Conservation (phyloP, 2,329 filamentous ascomycete genomes). For the Verticillium klebahnii region DNA sequence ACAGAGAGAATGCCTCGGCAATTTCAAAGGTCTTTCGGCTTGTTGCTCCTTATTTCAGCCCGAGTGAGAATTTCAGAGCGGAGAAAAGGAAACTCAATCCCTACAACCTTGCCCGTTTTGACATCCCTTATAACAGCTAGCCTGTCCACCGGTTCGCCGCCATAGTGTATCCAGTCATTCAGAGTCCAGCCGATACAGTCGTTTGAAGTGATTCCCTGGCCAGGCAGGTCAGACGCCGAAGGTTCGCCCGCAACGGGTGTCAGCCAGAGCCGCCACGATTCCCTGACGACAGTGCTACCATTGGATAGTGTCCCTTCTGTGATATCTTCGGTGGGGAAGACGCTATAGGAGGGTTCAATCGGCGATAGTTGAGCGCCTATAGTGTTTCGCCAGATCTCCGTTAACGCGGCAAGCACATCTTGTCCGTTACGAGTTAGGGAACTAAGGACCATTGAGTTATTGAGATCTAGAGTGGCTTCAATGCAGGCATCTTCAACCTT, state of each 20-base stretch:
- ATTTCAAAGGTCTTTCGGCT: too few relatives aligned
- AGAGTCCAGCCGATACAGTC: slow-evolving; percentile 25
- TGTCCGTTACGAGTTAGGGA: too few relatives aligned
- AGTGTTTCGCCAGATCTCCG: too few relatives aligned
- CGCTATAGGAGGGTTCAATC: too few relatives aligned
- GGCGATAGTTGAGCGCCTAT: too few relatives aligned
- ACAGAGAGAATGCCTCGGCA: too few relatives aligned
- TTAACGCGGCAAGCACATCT: too few relatives aligned
- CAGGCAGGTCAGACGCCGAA: slow-evolving; percentile 21
- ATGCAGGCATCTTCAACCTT: too few relatives aligned
- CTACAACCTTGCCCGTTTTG: slow-evolving; percentile 16
- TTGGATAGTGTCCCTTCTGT: slow-evolving; percentile 9
- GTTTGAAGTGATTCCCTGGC: slow-evolving; percentile 12
- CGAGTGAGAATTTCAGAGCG: slow-evolving; percentile 18
- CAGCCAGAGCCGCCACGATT: slow-evolving; percentile 24
- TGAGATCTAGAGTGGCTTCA: too few relatives aligned
- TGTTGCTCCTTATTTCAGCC: not conserved
- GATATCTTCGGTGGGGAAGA: slow-evolving; percentile 5
- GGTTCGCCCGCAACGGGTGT: slow-evolving; percentile 4
- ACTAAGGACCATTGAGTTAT: too few relatives aligned
- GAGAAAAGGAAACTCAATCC: slow-evolving; percentile 28
- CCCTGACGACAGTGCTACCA: slow-evolving; percentile 1
- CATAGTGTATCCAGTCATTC: slow-evolving; percentile 30
- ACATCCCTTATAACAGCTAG: slow-evolving; percentile 23
- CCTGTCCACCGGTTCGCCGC: slow-evolving; percentile 25